Evolutionary conservation across 1,284 basidiomycete species (phyloP), one percentile per base, ranked within the genome.

Genomic region (Cerioporus squamosus): DNA sequence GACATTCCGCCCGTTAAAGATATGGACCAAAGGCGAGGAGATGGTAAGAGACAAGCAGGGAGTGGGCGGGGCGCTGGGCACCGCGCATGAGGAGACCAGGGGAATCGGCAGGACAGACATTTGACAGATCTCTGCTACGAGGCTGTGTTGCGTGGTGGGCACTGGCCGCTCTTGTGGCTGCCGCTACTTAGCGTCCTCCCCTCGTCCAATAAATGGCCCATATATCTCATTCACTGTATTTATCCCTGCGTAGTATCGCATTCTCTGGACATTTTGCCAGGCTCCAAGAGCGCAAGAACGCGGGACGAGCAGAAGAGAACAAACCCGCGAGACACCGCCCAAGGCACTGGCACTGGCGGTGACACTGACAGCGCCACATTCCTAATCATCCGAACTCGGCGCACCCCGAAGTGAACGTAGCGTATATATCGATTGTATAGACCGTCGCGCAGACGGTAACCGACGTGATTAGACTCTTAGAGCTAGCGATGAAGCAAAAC

Each of bases 1-100:
- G 58, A 58, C 58, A 58, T 55, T 31, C 43, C 36, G 33, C n/a
- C 22, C 44, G 42, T 20, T 14, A 17, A n/a, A 23, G 15, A 15
- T 31, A 23, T 31, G 44, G 18, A 20, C 22, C 31, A 43, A n/a
- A 31, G 43, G 44, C n/a, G 18, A 44, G 20, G 36, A 47, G 55
- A 51, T 29, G 42, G 55, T 36, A 26, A 39, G 44, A 47, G 44
- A 23, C 38, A 46, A 40, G 44, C 39, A 26, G 18, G n/a, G n/a
- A n/a, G 15, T 3, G 26, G 26, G 24, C 20, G 26, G 29, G 6
- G 44, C 36, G 44, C 29, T 33, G 26, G 17, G 20, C 42, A 31
- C 43, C 26, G 45, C 50, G 24, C 48, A 55, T 42, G 23, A 24
- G 40, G 55, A 20, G 26, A 39, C 18, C n/a, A 24, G 29, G 47